Evolutionary conservation across 495 filamentous ascomycete species (phyloP), one percentile per base, ranked within the genome.

Genomic region (Xylaria flabelliformis): DNA sequence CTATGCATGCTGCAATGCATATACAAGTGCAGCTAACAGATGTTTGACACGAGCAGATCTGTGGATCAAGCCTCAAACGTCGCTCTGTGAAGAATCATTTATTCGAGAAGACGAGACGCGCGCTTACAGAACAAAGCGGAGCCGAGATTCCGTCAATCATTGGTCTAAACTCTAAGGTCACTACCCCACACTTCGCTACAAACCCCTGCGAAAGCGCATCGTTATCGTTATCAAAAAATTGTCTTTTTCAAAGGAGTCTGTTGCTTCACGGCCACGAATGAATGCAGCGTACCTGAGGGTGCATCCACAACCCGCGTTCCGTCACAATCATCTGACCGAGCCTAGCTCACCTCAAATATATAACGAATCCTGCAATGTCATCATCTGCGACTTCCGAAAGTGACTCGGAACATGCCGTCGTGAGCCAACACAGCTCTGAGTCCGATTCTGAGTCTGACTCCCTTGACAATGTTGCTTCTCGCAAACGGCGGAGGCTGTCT

Each of bases 401-500:
- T 42, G 71, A 69, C 64, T 51, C 64, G 53, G 74, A 61, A 32
- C 61, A 66, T 58, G 73, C 74, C 71, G 24, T 58, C 56, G 71
- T 63, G 50, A 73, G 63, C 26, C 50, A 65, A 51, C 53, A 21
- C 29, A 34, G 51, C 61, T 67, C 76, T 46, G 75, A 59, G 36
- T 78, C 72, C 39, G 74, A 68, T n/a, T 77, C 75, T 19, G 74
- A 71, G 61, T 77, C 74, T 19, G 86, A 88, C 71, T 83, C 81
- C 26, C 83, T 88, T 6, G 85, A 86, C 73, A 83, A 76, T 72
- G 72, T 41, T 46, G 74, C 70, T 63, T 83, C 86, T 64, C 82
- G 87, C 68, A 89, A 88, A 77, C 80, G 83, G 64, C 84, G 85
- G 55, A 83, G 80, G 67, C 76, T 82, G 10, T 85, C 84, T 3